Evolutionary conservation across 371 early-diverging fungal species (phyloP), one percentile per base, ranked within the genome.

Genomic region (Actinomortierella ambigua): DNA sequence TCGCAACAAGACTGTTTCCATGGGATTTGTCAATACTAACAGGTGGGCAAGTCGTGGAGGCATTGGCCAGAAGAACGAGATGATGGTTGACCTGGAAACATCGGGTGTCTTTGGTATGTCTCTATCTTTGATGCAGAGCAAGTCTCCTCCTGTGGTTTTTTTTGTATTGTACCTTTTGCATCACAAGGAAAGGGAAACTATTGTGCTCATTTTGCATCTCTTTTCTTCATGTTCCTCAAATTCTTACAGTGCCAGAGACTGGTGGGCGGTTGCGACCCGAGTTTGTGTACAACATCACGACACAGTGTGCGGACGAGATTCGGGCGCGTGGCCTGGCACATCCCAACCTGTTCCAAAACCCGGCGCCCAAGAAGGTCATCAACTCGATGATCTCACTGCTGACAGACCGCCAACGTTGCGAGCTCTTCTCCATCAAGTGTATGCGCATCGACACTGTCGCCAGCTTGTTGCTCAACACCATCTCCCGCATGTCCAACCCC

Each of bases 401-500:
- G 55, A 59, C 54, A 14, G 73, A 73, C 43, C 67, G 59, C n/a
- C 40, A 62, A 1, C 67, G 73, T 2, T 63, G 56, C 18, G 63
- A 63, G 13, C 49, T 66, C 26, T 73, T 59, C 20, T 3, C 73
- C 2, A 62, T 63, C 44, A 55, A 73, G 24, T 73, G 66, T 40
- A 57, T 73, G 18, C 55, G 73, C 7, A 73, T 73, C 23, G 73
- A 73, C 34, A 73, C 73, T 2, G 73, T 73, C n/a, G 63, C 57
- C 22, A 63, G 59, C 22, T 44, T 73, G 50, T 26, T 73, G 53
- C 44, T 73, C 24, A 73, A 73, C 42, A 13, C 63, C 20, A 47
- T 73, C 20, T 73, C 67, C 2, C 73, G 66, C 44, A 73, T 73
- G 73, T 73, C 73, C 39, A 73, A 66, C 40, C 73, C 73, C 14